Evolutionary conservation across 495 filamentous ascomycete species (phyloP), one percentile per base, ranked within the genome.

Genomic region (Lentithecium fluviatile): DNA sequence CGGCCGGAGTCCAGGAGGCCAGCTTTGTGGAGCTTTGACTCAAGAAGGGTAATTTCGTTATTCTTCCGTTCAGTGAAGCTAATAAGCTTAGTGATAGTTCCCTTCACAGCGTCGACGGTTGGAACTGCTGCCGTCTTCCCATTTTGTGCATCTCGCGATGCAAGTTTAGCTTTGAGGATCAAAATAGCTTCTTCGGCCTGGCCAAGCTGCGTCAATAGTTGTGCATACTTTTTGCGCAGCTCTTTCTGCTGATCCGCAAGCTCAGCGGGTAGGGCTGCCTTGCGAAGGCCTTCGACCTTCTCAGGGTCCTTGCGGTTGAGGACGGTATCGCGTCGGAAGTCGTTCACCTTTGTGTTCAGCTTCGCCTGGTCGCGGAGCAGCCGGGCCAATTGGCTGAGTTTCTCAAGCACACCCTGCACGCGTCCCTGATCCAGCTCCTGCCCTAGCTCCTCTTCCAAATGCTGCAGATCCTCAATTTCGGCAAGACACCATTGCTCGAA

Each of bases 71-170:
- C 89, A 0, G 87, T 86, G 89, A 97, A 95, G 59, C 76, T 83
- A 52, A 91, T 97, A 83, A 99, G 89, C 55, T 94, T 96, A 52
- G 77, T 77, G 62, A 99, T 95, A 6, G 95, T 97, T 49, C 87
- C 88, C 43, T 89, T 83, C 19, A 97, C 90, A 7, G 90, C 90
- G 63, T 97, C 95, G 1, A 96, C 87, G 0, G 93, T 97, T 2
- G 94, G 95, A n/a, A 79, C 76, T 42, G 79, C 69, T 12, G 29
- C 71, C n/a, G 51, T 52, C 11, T 53, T 45, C 2, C 60, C 46
- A 36, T 58, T 75, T 19, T 75, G 74, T 6, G 74, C 71, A 42
- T 73, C 75, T 37, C 77, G 74, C 15, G 83, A 79, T 1, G 88
- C 85, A 21, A 97, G 78, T 64, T 86, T 88, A 2, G 91, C 85